Evolutionary conservation across 2,329 filamentous ascomycete species (phyloP).

Genomic region (Fusarium sp.): DNA sequence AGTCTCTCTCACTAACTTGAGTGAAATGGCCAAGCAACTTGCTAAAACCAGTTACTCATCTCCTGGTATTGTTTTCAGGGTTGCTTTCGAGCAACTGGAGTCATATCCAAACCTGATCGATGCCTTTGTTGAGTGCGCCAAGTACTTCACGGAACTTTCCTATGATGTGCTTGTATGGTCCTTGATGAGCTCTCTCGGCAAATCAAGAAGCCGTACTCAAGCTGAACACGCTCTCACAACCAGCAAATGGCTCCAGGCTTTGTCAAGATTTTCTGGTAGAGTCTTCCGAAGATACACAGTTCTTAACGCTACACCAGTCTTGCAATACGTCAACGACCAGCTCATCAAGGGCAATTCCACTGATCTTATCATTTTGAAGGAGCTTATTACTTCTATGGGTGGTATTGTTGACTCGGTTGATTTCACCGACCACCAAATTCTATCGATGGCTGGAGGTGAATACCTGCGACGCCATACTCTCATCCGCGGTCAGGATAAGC

Average conservation of each 20-base stretch:
- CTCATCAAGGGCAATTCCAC: constrained; percentile 85
- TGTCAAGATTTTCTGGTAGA: constrained; percentile 91
- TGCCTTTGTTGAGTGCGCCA: constrained; percentile 92
- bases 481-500: constrained; percentile 82
- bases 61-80: constrained; percentile 90
- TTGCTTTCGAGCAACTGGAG: constrained; percentile 91
- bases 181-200: constrained; percentile 79
- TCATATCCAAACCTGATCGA: constrained; percentile 95
- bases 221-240: constrained; percentile 77
- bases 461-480: constrained; percentile 84
- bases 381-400: constrained; percentile 92
- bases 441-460: constrained; percentile 89
- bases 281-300: constrained; percentile 88
- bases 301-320: constrained; percentile 84
- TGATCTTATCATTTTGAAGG: constrained; percentile 90
- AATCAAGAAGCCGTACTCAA: constrained; percentile 72
- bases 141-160: constrained; percentile 91
- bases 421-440: constrained; percentile 88
- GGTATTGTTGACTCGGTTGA: constrained; percentile 89
- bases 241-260: constrained; percentile 90
- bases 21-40: constrained; percentile 86
- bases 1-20: constrained; percentile 87
- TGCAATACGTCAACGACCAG: constrained; percentile 91
- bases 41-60: constrained; percentile 94
- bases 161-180: constrained; percentile 97